These are phyloP conservation scores for Sequoia sempervirens DNA, from an alignment of 75 land plant species.

Conservation along the genomic window DNA sequence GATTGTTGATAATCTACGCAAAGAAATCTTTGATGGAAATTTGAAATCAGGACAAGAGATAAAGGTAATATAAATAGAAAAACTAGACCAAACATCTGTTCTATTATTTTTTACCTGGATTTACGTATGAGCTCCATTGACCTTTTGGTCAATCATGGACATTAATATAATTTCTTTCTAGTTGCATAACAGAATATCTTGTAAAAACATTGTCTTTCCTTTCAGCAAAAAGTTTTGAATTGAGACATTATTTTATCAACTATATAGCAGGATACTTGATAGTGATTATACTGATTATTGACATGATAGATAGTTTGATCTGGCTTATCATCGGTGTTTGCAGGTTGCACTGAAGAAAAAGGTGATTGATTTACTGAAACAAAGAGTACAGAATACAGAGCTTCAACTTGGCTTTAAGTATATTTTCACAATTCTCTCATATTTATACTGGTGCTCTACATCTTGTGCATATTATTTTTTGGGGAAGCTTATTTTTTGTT, in stretches of 20 bases:
- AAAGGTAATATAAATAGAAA: slow-evolving; percentile 47
- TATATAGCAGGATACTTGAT: not conserved
- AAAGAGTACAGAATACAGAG: slow-evolving; percentile 66
- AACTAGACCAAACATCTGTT: not conserved
- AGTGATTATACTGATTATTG: not conserved
- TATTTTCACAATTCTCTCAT: slow-evolving; percentile 6
- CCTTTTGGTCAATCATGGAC: not conserved
- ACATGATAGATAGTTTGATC: not conserved
- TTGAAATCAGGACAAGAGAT: slow-evolving; percentile 91
- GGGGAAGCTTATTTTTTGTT: slow-evolving; percentile 3
- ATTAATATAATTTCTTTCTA: not conserved
- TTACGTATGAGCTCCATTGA: not conserved
- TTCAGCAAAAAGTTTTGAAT: not conserved
- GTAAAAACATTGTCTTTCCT: not conserved
- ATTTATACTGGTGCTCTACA: not conserved
- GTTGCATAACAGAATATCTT: not conserved
- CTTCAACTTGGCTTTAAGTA: slow-evolving; percentile 87
- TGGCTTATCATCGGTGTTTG: slow-evolving; percentile 7
- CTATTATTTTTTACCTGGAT: not conserved
- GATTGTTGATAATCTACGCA: slow-evolving; percentile 84
- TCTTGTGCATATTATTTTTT: slow-evolving; percentile 1
- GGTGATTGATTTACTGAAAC: slow-evolving; percentile 68
- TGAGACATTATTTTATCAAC: not conserved
- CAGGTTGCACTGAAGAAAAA: slow-evolving; percentile 81
- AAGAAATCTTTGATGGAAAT: slow-evolving; percentile 77